Base-by-base conservation (phyloP, 441 rosid genomes). In the Brassica hybrid region DNA sequence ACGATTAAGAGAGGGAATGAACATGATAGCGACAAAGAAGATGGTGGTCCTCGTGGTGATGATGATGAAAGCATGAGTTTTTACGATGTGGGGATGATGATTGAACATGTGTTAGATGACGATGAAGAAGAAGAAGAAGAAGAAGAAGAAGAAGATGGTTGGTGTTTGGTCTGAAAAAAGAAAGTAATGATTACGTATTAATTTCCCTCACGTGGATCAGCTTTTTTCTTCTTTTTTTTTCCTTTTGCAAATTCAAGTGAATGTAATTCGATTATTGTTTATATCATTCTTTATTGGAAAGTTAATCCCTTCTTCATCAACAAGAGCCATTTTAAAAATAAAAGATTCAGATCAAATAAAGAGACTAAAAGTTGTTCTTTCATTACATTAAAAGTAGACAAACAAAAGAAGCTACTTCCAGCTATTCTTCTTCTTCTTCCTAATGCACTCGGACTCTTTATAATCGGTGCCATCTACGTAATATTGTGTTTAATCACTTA, bases 81-180 rank as follows among this genome's bases (percentile, higher is more conserved):
- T 62, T 79, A 50, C 23, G 86, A 83, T 32, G 84, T 80, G 70
- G 89, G 81, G 43, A 67, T 80, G 27, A 76, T 56, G 56, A 50
- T 62, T 74, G 79, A 43, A 27, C 79, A 79, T 79, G 82, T 65
- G 56, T 54, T 61, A 52, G 84, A 80, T 57, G 73, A 68, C 45
- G 87, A 85, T 38, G 90, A 70, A 73, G 89, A 85, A n/a, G 92
- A 87, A 75, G 89, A 85, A 16, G 92, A 87, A n/a, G n/a, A n/a
- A n/a, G 90, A 70, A 73, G 89, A 85, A n/a, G 92, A 87, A 75
- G 89, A 85, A 16, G 92, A 87, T 70, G 93, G 78, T 78, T 93
- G 97, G 93, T 84, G 80, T 68, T 64, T 88, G 64, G 90, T 93
- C 23, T 60, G 69, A 78, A 59, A 2, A 65, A 80, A 75, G 38